Evolutionary conservation across 306 rosid genomes (phyloP), one percentile per base, ranked within the genome.

Genomic region (Vigna radiata): DNA sequence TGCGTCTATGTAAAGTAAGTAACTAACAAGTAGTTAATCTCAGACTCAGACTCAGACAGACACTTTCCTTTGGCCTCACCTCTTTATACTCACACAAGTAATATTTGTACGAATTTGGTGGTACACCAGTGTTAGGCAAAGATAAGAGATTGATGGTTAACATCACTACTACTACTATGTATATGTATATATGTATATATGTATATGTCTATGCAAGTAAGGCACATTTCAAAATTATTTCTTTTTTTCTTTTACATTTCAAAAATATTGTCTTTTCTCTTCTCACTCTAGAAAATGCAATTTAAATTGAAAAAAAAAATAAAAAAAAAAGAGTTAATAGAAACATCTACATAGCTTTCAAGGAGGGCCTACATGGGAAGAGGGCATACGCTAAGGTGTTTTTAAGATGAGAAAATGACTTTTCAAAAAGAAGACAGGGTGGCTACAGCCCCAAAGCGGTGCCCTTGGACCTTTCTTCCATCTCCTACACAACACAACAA

Each of bases 361-460:
- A 59, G 41, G 17, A 25, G 96, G 95, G 61, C 89, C 96, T 89
- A 85, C 93, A 65, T 13, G 54, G 68, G 63, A 70, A 87, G 60
- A 56, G 61, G 87, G 86, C 69, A 77, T 74, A 79, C 75, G 77
- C 77, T 63, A 46, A 86, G 73, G 84, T 64, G 81, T 78, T 78
- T 86, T 89, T 84, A 88, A 91, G 86, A 83, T 77, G 82, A 81
- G 97, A 95, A 71, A 92, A 77, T 58, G 97, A 92, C 99, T 58
- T 86, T 74, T 88, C 96, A 55, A 73, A 50, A 83, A 62, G 73
- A 69, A 19, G 91, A 90, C 97, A 90, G 96, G 92, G 87, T 90
- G 96, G 94, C 89, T 79, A 92, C 89, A 87, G 86, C 87, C 83
- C 86, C 66, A 76, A 44, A 84, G 93, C 93, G 93, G 91, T 90